phyloP scores from a whole-genome alignment of 1,284 basidiomycete species.

The Coniferiporia weirii region DNA sequence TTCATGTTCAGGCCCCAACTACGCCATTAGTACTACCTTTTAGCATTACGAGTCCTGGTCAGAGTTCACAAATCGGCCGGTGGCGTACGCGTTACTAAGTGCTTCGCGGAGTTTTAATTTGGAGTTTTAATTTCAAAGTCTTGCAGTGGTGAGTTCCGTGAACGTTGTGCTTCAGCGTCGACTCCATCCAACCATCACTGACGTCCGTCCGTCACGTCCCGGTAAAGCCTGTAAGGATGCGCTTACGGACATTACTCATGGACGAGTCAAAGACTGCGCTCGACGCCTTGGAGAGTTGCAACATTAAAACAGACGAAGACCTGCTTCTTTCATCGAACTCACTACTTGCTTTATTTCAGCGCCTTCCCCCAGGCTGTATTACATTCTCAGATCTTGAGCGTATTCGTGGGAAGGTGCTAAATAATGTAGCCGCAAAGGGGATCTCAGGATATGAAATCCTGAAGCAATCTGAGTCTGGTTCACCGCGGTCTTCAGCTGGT shows the following conservation, averaged over 20 bases:
- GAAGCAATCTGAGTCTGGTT: conserved; percentile 26
- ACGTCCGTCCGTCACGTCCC: background rate
- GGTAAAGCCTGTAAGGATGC: conserved; percentile 4
- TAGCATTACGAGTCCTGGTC: too few relatives aligned
- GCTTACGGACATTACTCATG: conserved; percentile 12
- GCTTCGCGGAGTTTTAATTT: background rate
- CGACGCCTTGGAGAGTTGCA: conserved; percentile 32
- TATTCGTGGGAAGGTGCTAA: conserved; percentile 35
- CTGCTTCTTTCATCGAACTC: conserved; percentile 46
- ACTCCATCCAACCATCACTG: background rate
- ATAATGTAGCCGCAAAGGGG: conserved; percentile 38
- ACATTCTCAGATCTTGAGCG: conserved; percentile 44
- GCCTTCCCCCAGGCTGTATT: conserved; percentile 42
- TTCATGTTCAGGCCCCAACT: too few relatives aligned
- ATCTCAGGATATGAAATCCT: conserved; percentile 37
- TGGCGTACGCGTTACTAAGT: background rate
- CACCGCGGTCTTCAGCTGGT: conserved; percentile 12
- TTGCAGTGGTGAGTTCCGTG: too few relatives aligned
- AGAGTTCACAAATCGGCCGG: too few relatives aligned
- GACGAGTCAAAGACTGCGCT: conserved; percentile 19
- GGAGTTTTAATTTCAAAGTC: background rate
- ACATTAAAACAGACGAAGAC: conserved; percentile 53
- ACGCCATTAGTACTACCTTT: too few relatives aligned
- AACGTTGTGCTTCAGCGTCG: too few relatives aligned
- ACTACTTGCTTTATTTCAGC: conserved; percentile 40